Percentiles rank a stretch among this genome's conserved stretches.
Evolutionary conservation across 495 filamentous ascomycete genomes (phyloP).

Genomic region (Trichoderma virens): DNA sequence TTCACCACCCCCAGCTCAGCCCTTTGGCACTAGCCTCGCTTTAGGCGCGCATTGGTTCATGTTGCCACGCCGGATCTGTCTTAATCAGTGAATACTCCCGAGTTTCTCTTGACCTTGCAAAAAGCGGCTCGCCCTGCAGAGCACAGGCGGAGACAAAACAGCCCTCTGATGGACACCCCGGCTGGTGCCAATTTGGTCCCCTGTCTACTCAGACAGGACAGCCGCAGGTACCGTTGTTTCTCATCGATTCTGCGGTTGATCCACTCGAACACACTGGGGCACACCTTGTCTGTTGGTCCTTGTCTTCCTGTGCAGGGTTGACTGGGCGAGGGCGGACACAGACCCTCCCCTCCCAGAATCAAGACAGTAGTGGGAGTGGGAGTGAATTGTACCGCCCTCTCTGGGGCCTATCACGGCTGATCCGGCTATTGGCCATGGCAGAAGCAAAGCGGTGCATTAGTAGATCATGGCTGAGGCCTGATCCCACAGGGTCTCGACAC

Average conservation of each 20-base stretch:
- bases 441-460: not conserved
- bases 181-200: constrained; percentile 3
- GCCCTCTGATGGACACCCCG: not conserved
- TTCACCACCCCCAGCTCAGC: not conserved
- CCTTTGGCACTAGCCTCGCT: not conserved
- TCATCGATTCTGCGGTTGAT: constrained; percentile 1
- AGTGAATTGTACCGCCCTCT: not conserved
- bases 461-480: not conserved
- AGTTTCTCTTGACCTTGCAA: not conserved
- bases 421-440: not conserved
- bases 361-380: not conserved
- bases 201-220: not conserved
- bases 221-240: not conserved
- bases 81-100: not conserved
- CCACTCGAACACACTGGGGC: not conserved
- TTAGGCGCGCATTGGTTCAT: not conserved
- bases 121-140: not conserved
- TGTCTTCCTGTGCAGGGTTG: constrained; percentile 1
- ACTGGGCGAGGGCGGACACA: not conserved
- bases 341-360: not conserved
- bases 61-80: constrained; percentile 8
- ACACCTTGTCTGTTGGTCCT: not conserved
- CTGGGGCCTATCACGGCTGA: not conserved
- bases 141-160: not conserved
- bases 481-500: not conserved